phyloP scores from a whole-genome alignment of 2,329 filamentous ascomycete species.

The Eurotiales sp. region DNA sequence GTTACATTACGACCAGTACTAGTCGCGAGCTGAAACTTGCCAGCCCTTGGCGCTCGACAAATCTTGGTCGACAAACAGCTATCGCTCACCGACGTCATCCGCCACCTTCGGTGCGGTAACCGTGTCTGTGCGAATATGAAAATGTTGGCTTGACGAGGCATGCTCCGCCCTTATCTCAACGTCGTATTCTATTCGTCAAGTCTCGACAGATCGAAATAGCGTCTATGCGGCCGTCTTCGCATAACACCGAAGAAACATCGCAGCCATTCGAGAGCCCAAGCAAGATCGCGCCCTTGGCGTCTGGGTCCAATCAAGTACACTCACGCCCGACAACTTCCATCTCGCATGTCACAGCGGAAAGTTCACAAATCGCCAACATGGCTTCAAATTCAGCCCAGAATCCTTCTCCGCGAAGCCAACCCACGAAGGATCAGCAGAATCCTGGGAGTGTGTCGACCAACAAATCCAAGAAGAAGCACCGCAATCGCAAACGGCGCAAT shows the following conservation, averaged over 20 bases:
- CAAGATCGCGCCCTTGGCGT: neutral
- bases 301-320: neutral
- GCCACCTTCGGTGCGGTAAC: slow-evolving; percentile 2
- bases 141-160: neutral
- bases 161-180: neutral
- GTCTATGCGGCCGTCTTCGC: slow-evolving; percentile 1
- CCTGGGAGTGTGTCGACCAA: slow-evolving; percentile 17
- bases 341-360: neutral
- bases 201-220: neutral
- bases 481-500: slow-evolving; percentile 73
- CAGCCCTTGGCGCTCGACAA: neutral
- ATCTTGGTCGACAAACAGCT: neutral
- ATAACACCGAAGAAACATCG: neutral
- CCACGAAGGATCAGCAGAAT: slow-evolving; percentile 14
- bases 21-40: neutral
- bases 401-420: slow-evolving; percentile 18
- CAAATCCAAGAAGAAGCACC: slow-evolving; percentile 68
- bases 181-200: too few relatives aligned
- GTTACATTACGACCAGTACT: neutral
- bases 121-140: neutral
- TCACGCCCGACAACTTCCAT: slow-evolving; percentile 8
- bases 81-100: slow-evolving; percentile 13
- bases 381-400: neutral
- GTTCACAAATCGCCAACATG: slow-evolving; percentile 1
- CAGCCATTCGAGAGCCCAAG: neutral